Conservation (phyloP, 1,284 basidiomycete species). For the Leccinum pachyderme region DNA sequence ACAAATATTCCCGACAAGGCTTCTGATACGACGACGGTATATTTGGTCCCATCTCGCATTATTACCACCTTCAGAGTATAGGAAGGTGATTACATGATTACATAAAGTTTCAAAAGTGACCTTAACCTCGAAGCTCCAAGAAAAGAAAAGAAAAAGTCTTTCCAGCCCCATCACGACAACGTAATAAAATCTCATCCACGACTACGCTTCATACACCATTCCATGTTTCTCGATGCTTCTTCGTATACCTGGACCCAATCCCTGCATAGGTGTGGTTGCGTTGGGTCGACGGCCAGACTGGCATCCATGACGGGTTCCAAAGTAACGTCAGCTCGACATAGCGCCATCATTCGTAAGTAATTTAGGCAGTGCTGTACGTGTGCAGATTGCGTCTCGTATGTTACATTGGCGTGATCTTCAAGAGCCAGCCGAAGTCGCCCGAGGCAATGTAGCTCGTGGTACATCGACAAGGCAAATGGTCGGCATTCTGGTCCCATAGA, state of each 20-base stretch:
- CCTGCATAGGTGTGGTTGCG: constrained; percentile 43
- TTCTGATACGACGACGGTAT: not conserved
- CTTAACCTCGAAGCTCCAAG: not conserved
- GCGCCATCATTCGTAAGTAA: constrained; percentile 34
- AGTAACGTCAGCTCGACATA: constrained; percentile 37
- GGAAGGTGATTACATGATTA: no score
- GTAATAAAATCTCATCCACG: not conserved
- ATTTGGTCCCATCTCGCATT: not conserved
- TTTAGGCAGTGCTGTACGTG: constrained; percentile 38
- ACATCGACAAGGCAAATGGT: constrained; percentile 32
- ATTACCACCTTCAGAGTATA: no score
- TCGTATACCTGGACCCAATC: constrained; percentile 48
- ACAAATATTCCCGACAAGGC: not conserved
- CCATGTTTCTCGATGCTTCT: constrained; percentile 20
- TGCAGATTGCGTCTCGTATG: constrained; percentile 37
- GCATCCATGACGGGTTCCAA: constrained; percentile 33
- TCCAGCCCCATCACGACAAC: not conserved
- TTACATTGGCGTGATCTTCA: constrained; percentile 15
- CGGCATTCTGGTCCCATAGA: constrained; percentile 27
- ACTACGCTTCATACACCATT: constrained; percentile 10
- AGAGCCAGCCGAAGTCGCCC: constrained; percentile 26
- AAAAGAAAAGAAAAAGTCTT: not conserved
- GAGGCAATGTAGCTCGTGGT: constrained; percentile 35
- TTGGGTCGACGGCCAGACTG: constrained; percentile 38
- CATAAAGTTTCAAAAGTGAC: not conserved